Percentiles rank a stretch among this genome's conserved stretches.
These are phyloP conservation scores for Coemansia sp. DNA, from an alignment of 192 early-diverging fungal species.

Conservation along the genomic window DNA sequence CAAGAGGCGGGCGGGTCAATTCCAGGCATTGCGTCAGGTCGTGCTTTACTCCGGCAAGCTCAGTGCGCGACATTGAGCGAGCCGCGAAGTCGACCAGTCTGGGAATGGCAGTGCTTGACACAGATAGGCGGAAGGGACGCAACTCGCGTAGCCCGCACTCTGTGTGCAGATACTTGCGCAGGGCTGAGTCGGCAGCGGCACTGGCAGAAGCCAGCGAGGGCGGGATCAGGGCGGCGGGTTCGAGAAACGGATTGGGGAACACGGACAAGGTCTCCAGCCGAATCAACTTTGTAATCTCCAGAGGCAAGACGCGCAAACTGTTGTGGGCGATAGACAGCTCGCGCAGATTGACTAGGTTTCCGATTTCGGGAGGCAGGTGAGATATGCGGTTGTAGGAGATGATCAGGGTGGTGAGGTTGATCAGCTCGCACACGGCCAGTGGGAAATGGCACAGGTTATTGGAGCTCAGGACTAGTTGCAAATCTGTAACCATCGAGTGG, in stretches of 20 bases:
- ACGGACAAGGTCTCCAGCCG: constrained; percentile 37
- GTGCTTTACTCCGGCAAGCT: constrained; percentile 34
- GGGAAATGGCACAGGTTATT: constrained; percentile 44
- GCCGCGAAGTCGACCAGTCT: constrained; percentile 48
- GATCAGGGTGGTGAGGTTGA: constrained; percentile 55
- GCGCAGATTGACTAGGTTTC: constrained; percentile 42
- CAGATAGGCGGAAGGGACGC: constrained; percentile 18
- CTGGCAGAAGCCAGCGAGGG: not conserved
- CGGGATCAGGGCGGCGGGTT: constrained; percentile 12
- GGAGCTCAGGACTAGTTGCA: constrained; percentile 42
- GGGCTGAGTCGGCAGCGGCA: not conserved
- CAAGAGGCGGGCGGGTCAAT: constrained; percentile 21
- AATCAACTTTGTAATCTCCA: constrained; percentile 33
- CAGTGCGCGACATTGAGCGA: constrained; percentile 26
- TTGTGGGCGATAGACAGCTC: constrained; percentile 55
- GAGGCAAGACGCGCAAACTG: constrained; percentile 36
- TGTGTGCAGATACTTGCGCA: constrained; percentile 6
- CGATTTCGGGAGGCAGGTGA: constrained; percentile 53
- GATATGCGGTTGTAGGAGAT: constrained; percentile 49
- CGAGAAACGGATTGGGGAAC: constrained; percentile 45
- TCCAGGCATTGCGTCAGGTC: constrained; percentile 33
- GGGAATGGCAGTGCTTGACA: constrained; percentile 25
- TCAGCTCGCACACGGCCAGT: constrained; percentile 46
- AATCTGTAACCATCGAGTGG: constrained; percentile 35
- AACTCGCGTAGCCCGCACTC: not conserved